Percentiles rank a stretch among this genome's conserved stretches.
These are phyloP conservation scores for Saccharomycopsis sp. DNA, from an alignment of 805 yeast species.

Conservation along the genomic window DNA sequence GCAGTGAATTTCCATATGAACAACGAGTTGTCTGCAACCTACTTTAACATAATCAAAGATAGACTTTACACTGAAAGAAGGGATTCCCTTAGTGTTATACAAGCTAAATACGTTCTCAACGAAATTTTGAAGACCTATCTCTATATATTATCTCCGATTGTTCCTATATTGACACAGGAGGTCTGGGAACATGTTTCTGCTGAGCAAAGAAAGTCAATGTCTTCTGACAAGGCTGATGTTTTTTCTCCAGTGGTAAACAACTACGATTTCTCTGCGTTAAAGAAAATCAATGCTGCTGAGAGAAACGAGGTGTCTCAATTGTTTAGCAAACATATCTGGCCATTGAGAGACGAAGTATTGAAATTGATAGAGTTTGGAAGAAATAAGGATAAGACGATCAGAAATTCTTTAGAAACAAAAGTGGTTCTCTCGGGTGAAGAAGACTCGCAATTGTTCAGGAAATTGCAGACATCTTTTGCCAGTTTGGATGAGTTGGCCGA, in stretches of 20 bases:
- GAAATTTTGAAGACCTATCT: slow-evolving; percentile 55
- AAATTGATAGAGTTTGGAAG: slow-evolving; percentile 52
- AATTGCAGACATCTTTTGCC: slow-evolving; percentile 17
- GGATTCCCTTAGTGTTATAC: slow-evolving; percentile 43
- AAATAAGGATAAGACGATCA: slow-evolving; percentile 40
- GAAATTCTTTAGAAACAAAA: slow-evolving; percentile 54
- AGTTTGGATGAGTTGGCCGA: slow-evolving; percentile 44
- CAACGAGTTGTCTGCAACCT: slow-evolving; percentile 68
- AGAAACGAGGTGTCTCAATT: slow-evolving; percentile 35
- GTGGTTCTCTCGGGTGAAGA: slow-evolving; percentile 28
- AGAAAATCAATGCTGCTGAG: slow-evolving; percentile 31
- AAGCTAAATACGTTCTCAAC: slow-evolving; percentile 57
- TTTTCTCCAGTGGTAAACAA: slow-evolving; percentile 12
- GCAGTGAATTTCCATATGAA: slow-evolving; percentile 66
- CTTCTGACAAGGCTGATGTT: slow-evolving; percentile 4
- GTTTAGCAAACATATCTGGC: slow-evolving; percentile 38
- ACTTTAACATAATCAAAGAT: slow-evolving; percentile 84
- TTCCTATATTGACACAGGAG: slow-evolving; percentile 83
- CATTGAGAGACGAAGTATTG: slow-evolving; percentile 43
- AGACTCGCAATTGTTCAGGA: neutral
- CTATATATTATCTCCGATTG: slow-evolving; percentile 69
- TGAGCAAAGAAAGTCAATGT: neutral
- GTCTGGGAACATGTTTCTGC: slow-evolving; percentile 61
- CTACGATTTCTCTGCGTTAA: slow-evolving; percentile 26
- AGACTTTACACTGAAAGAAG: slow-evolving; percentile 65